These are phyloP conservation scores for Aspergillus homomorphus DNA, from an alignment of 495 filamentous ascomycete genomes.

Conservation along the genomic window DNA sequence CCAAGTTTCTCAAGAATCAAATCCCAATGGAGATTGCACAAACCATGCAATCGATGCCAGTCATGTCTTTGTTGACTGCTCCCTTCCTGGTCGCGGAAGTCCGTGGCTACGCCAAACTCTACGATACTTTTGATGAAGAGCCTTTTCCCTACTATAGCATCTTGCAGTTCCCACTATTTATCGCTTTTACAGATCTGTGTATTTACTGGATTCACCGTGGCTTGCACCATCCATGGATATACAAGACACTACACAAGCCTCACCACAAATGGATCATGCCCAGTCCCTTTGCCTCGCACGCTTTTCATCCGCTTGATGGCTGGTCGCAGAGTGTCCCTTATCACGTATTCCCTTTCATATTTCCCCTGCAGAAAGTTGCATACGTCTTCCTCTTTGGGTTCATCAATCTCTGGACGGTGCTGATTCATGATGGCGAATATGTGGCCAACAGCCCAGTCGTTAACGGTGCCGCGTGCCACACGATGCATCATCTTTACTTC, in stretches of 20 bases:
- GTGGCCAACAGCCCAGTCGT: slow-evolving; percentile 82
- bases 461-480: slow-evolving; percentile 95
- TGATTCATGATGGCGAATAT: slow-evolving; percentile 98
- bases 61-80: slow-evolving; percentile 79
- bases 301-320: slow-evolving; percentile 94
- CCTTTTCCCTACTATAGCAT: slow-evolving; percentile 74
- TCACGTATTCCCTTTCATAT: slow-evolving; percentile 89
- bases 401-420: slow-evolving; percentile 95
- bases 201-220: slow-evolving; percentile 96
- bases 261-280: slow-evolving; percentile 99
- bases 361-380: slow-evolving; percentile 88
- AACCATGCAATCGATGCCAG: slow-evolving; percentile 67
- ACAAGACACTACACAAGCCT: slow-evolving; percentile 89
- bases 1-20: slow-evolving; percentile 95
- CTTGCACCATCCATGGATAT: slow-evolving; percentile 77
- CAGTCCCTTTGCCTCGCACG: slow-evolving; percentile 85
- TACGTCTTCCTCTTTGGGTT: slow-evolving; percentile 85
- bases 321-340: slow-evolving; percentile 91
- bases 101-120: slow-evolving; percentile 82
- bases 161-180: slow-evolving; percentile 87
- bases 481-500: slow-evolving; percentile 97
- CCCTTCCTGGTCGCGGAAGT: slow-evolving; percentile 84
- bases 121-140: slow-evolving; percentile 69
- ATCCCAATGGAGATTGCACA: slow-evolving; percentile 82
- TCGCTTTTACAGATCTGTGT: slow-evolving; percentile 86